Percentiles rank a stretch among this genome's conserved stretches.
Conservation (phyloP, 2,329 filamentous ascomycete species). For the Paraphaeosphaeria sporulosa region DNA sequence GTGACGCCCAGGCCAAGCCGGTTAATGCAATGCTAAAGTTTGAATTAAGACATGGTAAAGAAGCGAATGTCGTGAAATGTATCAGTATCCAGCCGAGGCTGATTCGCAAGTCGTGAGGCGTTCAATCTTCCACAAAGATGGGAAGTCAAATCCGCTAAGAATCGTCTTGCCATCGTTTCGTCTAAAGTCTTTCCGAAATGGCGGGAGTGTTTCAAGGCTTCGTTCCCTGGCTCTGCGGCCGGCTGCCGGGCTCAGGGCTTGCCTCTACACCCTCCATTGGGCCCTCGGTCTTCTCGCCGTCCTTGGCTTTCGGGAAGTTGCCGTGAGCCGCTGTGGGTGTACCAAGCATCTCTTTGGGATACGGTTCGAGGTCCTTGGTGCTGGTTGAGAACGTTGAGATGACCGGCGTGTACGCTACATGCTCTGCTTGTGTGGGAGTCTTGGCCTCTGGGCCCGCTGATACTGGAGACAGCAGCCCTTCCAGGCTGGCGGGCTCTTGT, state of each 20-base stretch:
- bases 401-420: constrained; percentile 52
- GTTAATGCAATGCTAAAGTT: constrained; percentile 26
- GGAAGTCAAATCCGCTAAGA: neutral
- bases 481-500: constrained; percentile 29
- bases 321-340: constrained; percentile 44
- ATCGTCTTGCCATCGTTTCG: too few relatives aligned
- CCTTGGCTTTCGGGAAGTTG: constrained; percentile 21
- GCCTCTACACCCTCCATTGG: constrained; percentile 32
- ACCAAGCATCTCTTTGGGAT: constrained; percentile 52
- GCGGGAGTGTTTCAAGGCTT: constrained; percentile 21
- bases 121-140: constrained; percentile 2
- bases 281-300: constrained; percentile 27
- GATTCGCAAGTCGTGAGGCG: constrained; percentile 9
- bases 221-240: constrained; percentile 19
- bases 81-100: constrained; percentile 17
- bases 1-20: neutral
- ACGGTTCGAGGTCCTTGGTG: constrained; percentile 58
- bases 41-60: constrained; percentile 41
- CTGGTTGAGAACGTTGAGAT: constrained; percentile 62
- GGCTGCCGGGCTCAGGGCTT: constrained; percentile 27
- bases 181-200: neutral
- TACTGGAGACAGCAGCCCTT: constrained; percentile 43
- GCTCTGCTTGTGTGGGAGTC: constrained; percentile 50
- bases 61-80: constrained; percentile 14
- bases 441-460: constrained; percentile 48